Conservation (phyloP, 352 stramenopile species). For the Phytophthora pluvialis region DNA sequence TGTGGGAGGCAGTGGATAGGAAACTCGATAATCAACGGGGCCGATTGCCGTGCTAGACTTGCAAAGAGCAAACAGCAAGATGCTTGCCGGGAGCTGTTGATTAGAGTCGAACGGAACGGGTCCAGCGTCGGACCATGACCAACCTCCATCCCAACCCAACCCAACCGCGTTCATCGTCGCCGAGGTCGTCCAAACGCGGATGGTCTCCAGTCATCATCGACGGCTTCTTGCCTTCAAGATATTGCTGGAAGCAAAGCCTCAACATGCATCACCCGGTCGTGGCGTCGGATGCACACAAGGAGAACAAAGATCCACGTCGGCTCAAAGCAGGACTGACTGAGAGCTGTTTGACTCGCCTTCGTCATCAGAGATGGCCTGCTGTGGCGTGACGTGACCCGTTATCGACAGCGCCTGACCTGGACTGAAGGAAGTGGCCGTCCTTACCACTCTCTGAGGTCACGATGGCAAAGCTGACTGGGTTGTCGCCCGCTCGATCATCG, state of each 20-base stretch:
- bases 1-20: background rate
- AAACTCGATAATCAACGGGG: conserved; percentile 3
- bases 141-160: conserved; percentile 11
- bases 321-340: too few species aligned
- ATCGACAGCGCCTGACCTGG: background rate
- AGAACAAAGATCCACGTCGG: too few species aligned
- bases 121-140: conserved; percentile 1
- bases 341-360: too few species aligned
- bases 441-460: background rate
- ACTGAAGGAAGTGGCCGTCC: background rate
- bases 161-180: background rate
- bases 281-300: background rate
- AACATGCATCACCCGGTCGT: conserved; percentile 8
- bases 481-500: conserved; percentile 7
- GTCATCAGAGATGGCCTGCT: too few species aligned
- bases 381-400: too few species aligned
- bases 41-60: conserved; percentile 1
- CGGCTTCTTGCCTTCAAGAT: conserved; percentile 17
- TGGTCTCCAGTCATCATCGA: conserved; percentile 11
- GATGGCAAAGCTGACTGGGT: conserved; percentile 4
- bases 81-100: conserved; percentile 10
- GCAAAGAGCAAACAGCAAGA: conserved; percentile 3
- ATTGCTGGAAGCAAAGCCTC: conserved; percentile 21
- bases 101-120: background rate
- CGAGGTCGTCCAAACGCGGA: conserved; percentile 15